These are phyloP conservation scores for Arthroderma uncinatum DNA, from an alignment of 2,329 filamentous ascomycete genomes.

Conservation along the genomic window DNA sequence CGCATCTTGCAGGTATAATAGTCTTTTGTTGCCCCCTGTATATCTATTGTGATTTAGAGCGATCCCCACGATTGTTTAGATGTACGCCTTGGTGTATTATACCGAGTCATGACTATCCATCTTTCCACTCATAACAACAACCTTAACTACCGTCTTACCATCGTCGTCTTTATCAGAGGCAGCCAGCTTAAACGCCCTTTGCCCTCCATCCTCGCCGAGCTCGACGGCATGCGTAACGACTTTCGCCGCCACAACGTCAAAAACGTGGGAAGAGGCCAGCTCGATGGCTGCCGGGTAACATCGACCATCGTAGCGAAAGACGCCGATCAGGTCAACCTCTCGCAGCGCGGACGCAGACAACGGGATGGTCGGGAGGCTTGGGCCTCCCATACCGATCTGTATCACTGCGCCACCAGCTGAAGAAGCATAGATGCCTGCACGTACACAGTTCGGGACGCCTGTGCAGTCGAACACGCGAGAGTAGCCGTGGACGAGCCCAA, in stretches of 20 bases:
- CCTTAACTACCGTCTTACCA: slow-evolving; percentile 44
- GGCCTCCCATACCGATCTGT: slow-evolving; percentile 48
- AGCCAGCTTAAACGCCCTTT: slow-evolving; percentile 43
- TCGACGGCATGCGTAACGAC: slow-evolving; percentile 45
- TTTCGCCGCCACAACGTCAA: slow-evolving; percentile 39
- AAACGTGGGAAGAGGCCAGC: slow-evolving; percentile 40
- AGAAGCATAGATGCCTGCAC: slow-evolving; percentile 36
- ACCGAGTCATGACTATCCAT: neutral
- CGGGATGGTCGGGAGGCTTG: slow-evolving; percentile 41
- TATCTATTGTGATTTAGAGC: neutral
- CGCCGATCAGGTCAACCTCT: slow-evolving; percentile 48
- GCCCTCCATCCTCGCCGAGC: slow-evolving; percentile 36
- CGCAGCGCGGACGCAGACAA: slow-evolving; percentile 45
- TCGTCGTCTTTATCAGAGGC: slow-evolving; percentile 42
- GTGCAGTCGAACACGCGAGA: slow-evolving; percentile 38
- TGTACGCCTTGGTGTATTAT: neutral
- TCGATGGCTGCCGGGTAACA: slow-evolving; percentile 46
- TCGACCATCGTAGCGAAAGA: slow-evolving; percentile 44
- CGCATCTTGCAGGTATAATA: neutral
- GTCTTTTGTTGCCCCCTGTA: neutral
- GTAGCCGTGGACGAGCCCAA: slow-evolving; percentile 26
- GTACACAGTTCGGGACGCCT: slow-evolving; percentile 35
- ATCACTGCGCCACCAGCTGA: slow-evolving; percentile 42
- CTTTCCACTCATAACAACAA: slow-evolving; percentile 32
- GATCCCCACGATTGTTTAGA: neutral